Evolutionary conservation across 2,329 filamentous ascomycete species (phyloP).

Genomic region (Stagonosporopsis cucurbitacearum): DNA sequence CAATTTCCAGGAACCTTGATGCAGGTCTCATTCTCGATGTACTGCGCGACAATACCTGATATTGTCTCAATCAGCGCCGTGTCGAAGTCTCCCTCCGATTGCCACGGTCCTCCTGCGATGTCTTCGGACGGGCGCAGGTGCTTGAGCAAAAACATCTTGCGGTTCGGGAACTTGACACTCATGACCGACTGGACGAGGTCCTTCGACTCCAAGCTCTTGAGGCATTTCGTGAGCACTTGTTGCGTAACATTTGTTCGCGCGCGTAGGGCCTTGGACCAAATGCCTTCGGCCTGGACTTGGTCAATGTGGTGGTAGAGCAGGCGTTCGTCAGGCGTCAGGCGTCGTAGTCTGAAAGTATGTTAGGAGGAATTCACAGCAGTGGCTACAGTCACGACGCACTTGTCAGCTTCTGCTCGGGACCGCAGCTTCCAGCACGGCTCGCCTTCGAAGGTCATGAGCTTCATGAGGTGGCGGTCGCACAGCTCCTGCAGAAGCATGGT

Average conservation of each 20-base stretch:
- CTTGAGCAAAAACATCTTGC: conserved; percentile 95
- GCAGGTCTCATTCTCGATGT: conserved; percentile 75
- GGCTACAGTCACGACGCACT: conserved; percentile 30
- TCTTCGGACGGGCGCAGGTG: conserved; percentile 85
- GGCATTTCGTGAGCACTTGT: conserved; percentile 76
- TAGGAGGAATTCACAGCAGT: conserved; percentile 7
- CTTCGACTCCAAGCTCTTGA: conserved; percentile 84
- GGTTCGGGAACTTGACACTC: conserved; percentile 86
- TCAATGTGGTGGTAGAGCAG: conserved; percentile 91
- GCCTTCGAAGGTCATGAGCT: conserved; percentile 46
- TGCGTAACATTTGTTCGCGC: conserved; percentile 82
- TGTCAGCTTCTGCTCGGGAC: conserved; percentile 44
- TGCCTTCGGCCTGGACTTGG: conserved; percentile 80
- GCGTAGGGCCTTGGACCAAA: conserved; percentile 90
- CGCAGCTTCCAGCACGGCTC: conserved; percentile 49
- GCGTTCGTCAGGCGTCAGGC: conserved; percentile 71
- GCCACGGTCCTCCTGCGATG: conserved; percentile 93
- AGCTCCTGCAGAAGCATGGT: conserved; percentile 43
- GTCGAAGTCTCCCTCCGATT: conserved; percentile 88
- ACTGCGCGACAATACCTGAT: conserved; percentile 74
- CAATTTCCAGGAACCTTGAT: conserved; percentile 59
- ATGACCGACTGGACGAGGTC: conserved; percentile 87
- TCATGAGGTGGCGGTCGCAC: conserved; percentile 46
- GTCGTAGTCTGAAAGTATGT: conserved; percentile 43
- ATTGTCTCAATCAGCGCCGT: conserved; percentile 84